Base-by-base conservation (phyloP, 2,329 filamentous ascomycete species). In the Chrysoporthe austroafricana region DNA sequence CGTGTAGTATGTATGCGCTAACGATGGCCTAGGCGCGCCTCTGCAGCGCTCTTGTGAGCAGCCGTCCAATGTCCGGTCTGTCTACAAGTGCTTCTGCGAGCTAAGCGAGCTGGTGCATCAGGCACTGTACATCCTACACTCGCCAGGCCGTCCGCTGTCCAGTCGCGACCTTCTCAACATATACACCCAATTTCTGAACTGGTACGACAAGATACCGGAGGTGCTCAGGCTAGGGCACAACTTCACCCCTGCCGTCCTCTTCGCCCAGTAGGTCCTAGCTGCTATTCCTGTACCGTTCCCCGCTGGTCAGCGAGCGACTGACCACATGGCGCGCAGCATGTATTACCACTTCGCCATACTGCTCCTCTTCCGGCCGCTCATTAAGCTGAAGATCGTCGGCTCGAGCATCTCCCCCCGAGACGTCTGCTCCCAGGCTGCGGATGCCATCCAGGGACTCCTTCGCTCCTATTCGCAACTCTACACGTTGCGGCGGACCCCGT, bases 81-180 rank as follows among this genome's bases (percentile, higher is more conserved):
- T 90, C 6, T 90, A 88, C 75, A 88, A 87, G 76, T 87, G 89
- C 71, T 90, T 92, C 72, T 91, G 89, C 73, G 88, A 90, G 73
- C 83, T 94, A 62, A 92, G 89, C 70, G 90, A 93, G 77, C 85
- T 93, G 1, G 88, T 92, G 1, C 91, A 92, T 75, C 86, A 91
- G 72, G 90, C 89, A 42, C 82, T 92, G 26, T 90, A 90, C 74
- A 85, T 91, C 50, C 84, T 93, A n/a, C 91, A 92, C 74, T 89
- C 90, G 4, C 91, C 91, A 0, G 88, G 86, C 16, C 84, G 85
- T 66, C 86, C 86, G 5, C 81, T 93, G 57, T 91, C 87, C 0
- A 88, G 88, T 71, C 84, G 85, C 50, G 86, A 87, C 50, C 79
- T 93, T 1, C 80, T 92, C 9, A 83, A 82, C 60, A 86, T 87